These are phyloP conservation scores for Leccinellum luteum DNA, from an alignment of 768 basidiomycete species.

Conservation along the genomic window DNA sequence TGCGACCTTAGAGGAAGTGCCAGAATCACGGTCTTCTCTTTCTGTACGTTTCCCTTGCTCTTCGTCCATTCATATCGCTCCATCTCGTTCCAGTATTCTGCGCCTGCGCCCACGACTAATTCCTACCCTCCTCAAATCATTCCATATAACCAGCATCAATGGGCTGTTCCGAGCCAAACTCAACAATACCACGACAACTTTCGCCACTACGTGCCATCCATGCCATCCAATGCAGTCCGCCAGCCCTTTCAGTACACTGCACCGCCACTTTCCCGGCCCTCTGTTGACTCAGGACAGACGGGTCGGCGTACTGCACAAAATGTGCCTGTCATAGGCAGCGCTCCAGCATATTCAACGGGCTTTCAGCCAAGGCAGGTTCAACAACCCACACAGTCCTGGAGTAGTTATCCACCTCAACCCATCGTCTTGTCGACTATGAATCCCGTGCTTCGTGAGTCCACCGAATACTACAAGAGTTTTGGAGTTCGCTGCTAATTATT, in stretches of 20 bases:
- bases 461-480: neutral
- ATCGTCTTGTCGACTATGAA: neutral
- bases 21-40: conserved; percentile 15
- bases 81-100: conserved; percentile 10
- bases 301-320: conserved; percentile 13
- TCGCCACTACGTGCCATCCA: conserved; percentile 4
- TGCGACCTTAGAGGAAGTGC: conserved; percentile 36
- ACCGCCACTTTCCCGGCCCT: neutral
- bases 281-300: conserved; percentile 5
- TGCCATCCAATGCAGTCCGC: neutral
- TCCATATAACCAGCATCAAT: conserved; percentile 7
- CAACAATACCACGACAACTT: neutral
- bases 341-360: neutral
- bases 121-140: conserved; percentile 1
- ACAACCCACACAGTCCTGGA: conserved; percentile 12
- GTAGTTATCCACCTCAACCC: conserved; percentile 6
- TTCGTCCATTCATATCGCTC: conserved; percentile 5
- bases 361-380: conserved; percentile 6
- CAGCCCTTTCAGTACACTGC: neutral
- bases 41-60: conserved; percentile 8
- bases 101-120: neutral
- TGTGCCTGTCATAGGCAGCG: conserved; percentile 1
- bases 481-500: neutral
- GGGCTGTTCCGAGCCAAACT: neutral
- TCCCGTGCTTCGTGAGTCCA: conserved; percentile 10